Conservation (phyloP, 495 filamentous ascomycete species). For the Aspergillus affinis region DNA sequence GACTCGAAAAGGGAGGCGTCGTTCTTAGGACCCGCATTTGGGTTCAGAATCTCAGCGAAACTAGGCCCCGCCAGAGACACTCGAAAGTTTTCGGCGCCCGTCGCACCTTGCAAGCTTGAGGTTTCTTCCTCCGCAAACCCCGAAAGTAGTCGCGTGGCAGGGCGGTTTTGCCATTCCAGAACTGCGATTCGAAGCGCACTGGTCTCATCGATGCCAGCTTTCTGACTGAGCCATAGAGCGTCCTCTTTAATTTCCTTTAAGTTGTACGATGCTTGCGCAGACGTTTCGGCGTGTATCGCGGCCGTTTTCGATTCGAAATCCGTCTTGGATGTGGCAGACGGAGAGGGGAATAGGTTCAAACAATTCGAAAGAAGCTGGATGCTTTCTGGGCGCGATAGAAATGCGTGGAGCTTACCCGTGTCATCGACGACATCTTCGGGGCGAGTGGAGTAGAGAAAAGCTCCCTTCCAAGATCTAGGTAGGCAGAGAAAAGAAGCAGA, state of each 20-base stretch:
- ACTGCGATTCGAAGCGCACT: slow-evolving; percentile 77
- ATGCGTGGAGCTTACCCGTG: slow-evolving; percentile 52
- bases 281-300: slow-evolving; percentile 81
- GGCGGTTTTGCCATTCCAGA: slow-evolving; percentile 78
- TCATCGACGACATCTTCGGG: slow-evolving; percentile 46
- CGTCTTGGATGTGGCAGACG: slow-evolving; percentile 58
- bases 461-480: slow-evolving; percentile 72
- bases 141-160: slow-evolving; percentile 61
- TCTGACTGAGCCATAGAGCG: slow-evolving; percentile 78
- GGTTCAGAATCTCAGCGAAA: slow-evolving; percentile 36
- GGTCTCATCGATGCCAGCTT: slow-evolving; percentile 74
- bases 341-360: slow-evolving; percentile 60
- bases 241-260: slow-evolving; percentile 83
- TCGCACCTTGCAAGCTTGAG: slow-evolving; percentile 63
- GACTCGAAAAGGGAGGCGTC: slow-evolving; percentile 58
- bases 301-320: slow-evolving; percentile 86
- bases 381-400: slow-evolving; percentile 66
- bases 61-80: slow-evolving; percentile 48
- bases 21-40: slow-evolving; percentile 38
- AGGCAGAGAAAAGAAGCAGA: slow-evolving; percentile 19
- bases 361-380: slow-evolving; percentile 64
- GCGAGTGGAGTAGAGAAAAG: slow-evolving; percentile 64
- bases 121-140: slow-evolving; percentile 68
- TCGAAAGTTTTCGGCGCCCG: slow-evolving; percentile 56
- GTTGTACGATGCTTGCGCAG: slow-evolving; percentile 64